Conservation (phyloP, 768 basidiomycete genomes). For the Fibroporia radiculosa region DNA sequence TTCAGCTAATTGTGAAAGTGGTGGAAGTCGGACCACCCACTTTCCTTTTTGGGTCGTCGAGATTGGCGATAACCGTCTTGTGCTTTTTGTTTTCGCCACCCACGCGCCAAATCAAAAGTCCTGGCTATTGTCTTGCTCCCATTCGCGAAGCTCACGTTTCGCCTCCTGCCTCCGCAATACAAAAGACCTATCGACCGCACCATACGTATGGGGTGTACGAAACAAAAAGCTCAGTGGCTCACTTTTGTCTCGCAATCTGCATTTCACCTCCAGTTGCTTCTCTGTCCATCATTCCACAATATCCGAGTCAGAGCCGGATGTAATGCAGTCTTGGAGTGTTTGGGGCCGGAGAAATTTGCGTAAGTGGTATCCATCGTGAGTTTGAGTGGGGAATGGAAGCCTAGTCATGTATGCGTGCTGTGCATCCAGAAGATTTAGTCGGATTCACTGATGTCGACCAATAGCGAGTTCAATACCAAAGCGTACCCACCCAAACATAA, state of each 20-base stretch:
- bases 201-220: conserved; percentile 4
- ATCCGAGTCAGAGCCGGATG: conserved; percentile 2
- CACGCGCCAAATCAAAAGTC: conserved; percentile 12
- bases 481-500: too few species aligned
- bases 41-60: conserved; percentile 8
- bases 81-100: conserved; percentile 18
- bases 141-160: conserved; percentile 13
- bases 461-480: too few species aligned
- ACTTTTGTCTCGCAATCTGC: conserved; percentile 12
- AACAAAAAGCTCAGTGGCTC: conserved; percentile 15
- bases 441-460: too few species aligned
- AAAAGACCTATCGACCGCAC: conserved; percentile 13
- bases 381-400: too few species aligned
- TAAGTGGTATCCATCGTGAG: too few species aligned
- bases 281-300: conserved; percentile 2
- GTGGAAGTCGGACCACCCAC: conserved; percentile 5
- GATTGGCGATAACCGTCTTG: conserved; percentile 15
- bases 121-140: conserved; percentile 16
- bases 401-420: too few species aligned
- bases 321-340: too few species aligned
- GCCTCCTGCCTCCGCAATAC: conserved; percentile 6
- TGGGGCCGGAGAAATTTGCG: too few species aligned
- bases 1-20: conserved; percentile 16
- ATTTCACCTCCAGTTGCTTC: conserved; percentile 4
- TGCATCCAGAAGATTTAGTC: too few species aligned